phyloP scores from a whole-genome alignment of 805 yeast species.

The Candida cerambycidarum region DNA sequence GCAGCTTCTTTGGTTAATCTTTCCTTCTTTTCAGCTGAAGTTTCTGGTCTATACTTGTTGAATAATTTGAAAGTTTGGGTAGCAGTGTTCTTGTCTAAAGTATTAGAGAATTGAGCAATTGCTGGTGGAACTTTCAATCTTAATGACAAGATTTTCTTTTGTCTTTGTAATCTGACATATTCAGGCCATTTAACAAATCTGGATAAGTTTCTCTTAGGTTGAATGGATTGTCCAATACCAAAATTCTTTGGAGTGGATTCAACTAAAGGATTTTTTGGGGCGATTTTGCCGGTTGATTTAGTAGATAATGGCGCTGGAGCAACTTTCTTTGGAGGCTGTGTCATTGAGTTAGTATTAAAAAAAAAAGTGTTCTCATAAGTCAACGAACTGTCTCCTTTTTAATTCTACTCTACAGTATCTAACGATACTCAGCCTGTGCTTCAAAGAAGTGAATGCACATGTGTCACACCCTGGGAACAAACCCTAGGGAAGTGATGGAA shows the following conservation, averaged over 20 bases:
- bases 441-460: slow-evolving; percentile 35
- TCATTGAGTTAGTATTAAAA: slow-evolving; percentile 14
- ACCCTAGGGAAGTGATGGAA: background rate
- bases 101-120: slow-evolving; percentile 92
- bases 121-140: slow-evolving; percentile 99
- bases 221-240: slow-evolving; percentile 95
- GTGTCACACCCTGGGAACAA: slow-evolving; percentile 2
- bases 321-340: slow-evolving; percentile 59
- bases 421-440: slow-evolving; percentile 45
- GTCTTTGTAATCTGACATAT: slow-evolving; percentile 97
- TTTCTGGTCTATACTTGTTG: slow-evolving; percentile 99
- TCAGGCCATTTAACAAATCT: slow-evolving; percentile 99
- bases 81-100: slow-evolving; percentile 98
- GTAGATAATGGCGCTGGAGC: slow-evolving; percentile 98
- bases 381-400: slow-evolving; percentile 12
- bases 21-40: slow-evolving; percentile 96
- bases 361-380: slow-evolving; percentile 1
- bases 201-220: slow-evolving; percentile 94
- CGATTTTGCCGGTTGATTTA: slow-evolving; percentile 42
- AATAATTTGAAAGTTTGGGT: slow-evolving; percentile 93
- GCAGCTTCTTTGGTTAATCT: slow-evolving; percentile 99
- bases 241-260: slow-evolving; percentile 89
- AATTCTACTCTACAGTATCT: slow-evolving; percentile 41
- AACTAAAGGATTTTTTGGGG: slow-evolving; percentile 74
- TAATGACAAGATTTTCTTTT: slow-evolving; percentile 90